A percentile compares a stretch with the other conserved stretches of the same genome.
Evolutionary conservation across 371 early-diverging fungal genomes (phyloP).

Genomic region (Mortierella sp.): DNA sequence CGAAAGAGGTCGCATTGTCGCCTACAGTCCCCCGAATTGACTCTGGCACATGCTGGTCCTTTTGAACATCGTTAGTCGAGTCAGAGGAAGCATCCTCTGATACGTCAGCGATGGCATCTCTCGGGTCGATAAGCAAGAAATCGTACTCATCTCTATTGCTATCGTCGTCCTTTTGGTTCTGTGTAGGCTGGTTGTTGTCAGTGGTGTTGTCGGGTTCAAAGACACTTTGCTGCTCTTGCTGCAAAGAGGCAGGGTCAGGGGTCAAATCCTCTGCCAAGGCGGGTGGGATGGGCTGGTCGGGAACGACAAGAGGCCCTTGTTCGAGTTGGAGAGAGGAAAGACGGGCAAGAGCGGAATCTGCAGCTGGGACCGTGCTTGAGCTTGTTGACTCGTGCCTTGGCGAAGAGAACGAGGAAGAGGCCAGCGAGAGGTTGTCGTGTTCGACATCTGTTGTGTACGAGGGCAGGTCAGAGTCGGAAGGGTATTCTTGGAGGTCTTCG

Average conservation of each 20-base stretch:
- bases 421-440: not conserved
- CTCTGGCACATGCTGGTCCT: not conserved
- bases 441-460: slow-evolving; percentile 1
- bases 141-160: not conserved
- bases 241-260: not conserved
- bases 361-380: not conserved
- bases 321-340: not conserved
- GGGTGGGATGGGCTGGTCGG: not conserved
- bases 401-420: not conserved
- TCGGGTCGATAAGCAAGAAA: slow-evolving; percentile 1
- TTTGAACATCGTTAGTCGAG: not conserved
- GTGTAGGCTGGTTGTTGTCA: not conserved
- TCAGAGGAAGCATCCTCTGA: not conserved
- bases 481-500: slow-evolving; percentile 17
- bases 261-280: not conserved
- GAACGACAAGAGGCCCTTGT: not conserved
- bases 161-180: not conserved
- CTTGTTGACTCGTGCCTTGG: slow-evolving; percentile 1
- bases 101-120: not conserved
- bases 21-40: no score
- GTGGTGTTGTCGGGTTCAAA: not conserved
- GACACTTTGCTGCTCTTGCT: not conserved
- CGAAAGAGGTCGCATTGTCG: not conserved
- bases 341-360: slow-evolving; percentile 3
- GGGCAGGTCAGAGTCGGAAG: slow-evolving; percentile 17